These are phyloP conservation scores for Stygiomarasmius scandens DNA, from an alignment of 1,284 basidiomycete genomes.

Conservation along the genomic window DNA sequence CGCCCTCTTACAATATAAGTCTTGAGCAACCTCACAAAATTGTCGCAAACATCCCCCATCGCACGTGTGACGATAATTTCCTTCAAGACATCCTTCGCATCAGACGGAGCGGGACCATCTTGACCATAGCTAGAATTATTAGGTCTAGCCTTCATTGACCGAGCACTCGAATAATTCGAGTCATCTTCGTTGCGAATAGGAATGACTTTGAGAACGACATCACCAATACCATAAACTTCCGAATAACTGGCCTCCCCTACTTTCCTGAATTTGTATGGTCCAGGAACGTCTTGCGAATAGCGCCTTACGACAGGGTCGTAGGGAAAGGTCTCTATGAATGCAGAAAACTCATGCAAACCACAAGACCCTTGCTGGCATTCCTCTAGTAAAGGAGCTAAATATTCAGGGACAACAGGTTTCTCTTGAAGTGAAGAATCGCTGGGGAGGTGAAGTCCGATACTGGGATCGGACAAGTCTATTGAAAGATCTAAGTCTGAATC, in stretches of 20 bases:
- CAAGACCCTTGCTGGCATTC: conserved; percentile 63
- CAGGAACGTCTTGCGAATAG: conserved; percentile 15
- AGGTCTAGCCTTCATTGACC: conserved; percentile 3
- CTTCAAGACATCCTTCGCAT: conserved; percentile 77
- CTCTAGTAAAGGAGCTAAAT: conserved; percentile 60
- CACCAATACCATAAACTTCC: conserved; percentile 91
- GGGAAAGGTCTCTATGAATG: conserved; percentile 79
- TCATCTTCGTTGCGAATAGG: conserved; percentile 61
- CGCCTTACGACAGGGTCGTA: conserved; percentile 61
- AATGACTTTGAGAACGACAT: conserved; percentile 87
- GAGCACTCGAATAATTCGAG: neutral
- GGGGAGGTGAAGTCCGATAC: conserved; percentile 16
- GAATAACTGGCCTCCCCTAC: conserved; percentile 97
- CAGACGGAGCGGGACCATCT: conserved; percentile 70
- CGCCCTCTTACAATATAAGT: conserved; percentile 84
- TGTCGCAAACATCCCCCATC: conserved; percentile 72
- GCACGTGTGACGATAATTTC: conserved; percentile 87
- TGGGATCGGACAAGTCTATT: conserved; percentile 55
- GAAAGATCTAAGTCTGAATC: conserved; percentile 58
- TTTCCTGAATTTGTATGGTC: conserved; percentile 61
- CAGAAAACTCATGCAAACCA: conserved; percentile 72
- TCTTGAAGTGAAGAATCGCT: conserved; percentile 16
- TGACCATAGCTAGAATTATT: conserved; percentile 26
- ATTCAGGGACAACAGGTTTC: conserved; percentile 40
- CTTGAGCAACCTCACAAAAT: conserved; percentile 80